phyloP scores from a whole-genome alignment of 176 grass and related monocot species.

The Stipa capillata region DNA sequence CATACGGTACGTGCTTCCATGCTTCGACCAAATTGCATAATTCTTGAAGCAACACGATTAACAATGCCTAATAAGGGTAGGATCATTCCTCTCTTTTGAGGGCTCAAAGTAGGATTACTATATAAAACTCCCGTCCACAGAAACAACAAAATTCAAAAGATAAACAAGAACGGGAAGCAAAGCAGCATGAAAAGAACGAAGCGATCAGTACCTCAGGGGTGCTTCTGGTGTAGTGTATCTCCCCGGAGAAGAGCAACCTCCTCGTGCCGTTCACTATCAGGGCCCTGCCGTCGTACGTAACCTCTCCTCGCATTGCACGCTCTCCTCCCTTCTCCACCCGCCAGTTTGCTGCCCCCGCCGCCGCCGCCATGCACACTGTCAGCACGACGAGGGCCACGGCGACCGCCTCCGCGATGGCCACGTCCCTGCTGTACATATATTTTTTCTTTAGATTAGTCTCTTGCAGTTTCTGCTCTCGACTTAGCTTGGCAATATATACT shows the following conservation, averaged over 20 bases:
- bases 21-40: too few relatives aligned
- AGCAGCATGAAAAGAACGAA: not conserved
- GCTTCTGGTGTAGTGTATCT: constrained; percentile 83
- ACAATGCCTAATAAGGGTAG: too few relatives aligned
- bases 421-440: not conserved
- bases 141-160: not conserved
- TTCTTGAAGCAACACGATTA: too few relatives aligned
- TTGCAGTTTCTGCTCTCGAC: not conserved
- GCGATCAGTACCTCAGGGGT: constrained; percentile 43
- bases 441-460: not conserved
- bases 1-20: too few relatives aligned
- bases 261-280: constrained; percentile 52
- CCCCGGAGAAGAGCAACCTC: constrained; percentile 73
- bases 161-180: not conserved
- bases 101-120: too few relatives aligned
- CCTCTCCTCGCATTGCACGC: constrained; percentile 11
- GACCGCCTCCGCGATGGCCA: not conserved
- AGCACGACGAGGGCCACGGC: not conserved
- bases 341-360: not conserved
- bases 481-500: not conserved
- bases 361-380: not conserved
- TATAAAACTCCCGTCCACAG: not conserved
- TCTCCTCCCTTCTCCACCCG: not conserved
- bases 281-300: constrained; percentile 48
- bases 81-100: too few relatives aligned